Base-by-base conservation (phyloP, 208 protist genomes). In the Acanthamoeba healyi region DNA sequence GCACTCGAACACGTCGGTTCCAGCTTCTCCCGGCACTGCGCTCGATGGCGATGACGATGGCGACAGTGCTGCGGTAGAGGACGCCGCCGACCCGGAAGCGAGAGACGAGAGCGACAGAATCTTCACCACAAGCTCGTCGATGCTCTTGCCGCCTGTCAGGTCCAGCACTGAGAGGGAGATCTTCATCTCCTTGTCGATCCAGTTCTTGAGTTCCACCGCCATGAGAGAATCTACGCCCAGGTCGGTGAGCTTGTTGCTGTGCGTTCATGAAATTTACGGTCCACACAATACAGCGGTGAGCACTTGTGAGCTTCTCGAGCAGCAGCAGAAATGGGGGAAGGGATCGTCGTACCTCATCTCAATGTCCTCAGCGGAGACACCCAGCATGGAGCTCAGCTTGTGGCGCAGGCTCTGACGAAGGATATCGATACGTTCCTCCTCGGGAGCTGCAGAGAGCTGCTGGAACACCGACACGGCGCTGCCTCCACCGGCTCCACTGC, bases 221-320 rank as follows among this genome's bases (percentile, higher is more conserved):
- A 93, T 72, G 46, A 95, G 65, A 29, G 94, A 95, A 51, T 95
- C 94, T 40, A 95, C 44, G 24, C 94, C 94, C 22, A 94, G 49
- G 32, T 94, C 65, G n/a, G 56, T 67, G n/a, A 95, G 79, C 32
- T 65, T 92, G 54, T 46, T 38, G 56, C 46, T 54, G n/a, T n/a
- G n/a, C n/a, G n/a, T n/a, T n/a, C n/a, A n/a, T n/a, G n/a, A n/a
- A n/a, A n/a, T n/a, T n/a, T n/a, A n/a, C n/a, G n/a, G n/a, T n/a
- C n/a, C n/a, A n/a, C n/a, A n/a, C n/a, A n/a, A n/a, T n/a, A n/a
- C n/a, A n/a, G n/a, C n/a, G n/a, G n/a, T n/a, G n/a, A n/a, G n/a
- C n/a, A n/a, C n/a, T n/a, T n/a, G n/a, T n/a, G n/a, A n/a, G n/a
- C n/a, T n/a, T n/a, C n/a, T n/a, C n/a, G n/a, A n/a, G n/a, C n/a